These are phyloP conservation scores for Phaffomyces thermotolerans DNA, from an alignment of 805 yeast genomes.

Conservation along the genomic window DNA sequence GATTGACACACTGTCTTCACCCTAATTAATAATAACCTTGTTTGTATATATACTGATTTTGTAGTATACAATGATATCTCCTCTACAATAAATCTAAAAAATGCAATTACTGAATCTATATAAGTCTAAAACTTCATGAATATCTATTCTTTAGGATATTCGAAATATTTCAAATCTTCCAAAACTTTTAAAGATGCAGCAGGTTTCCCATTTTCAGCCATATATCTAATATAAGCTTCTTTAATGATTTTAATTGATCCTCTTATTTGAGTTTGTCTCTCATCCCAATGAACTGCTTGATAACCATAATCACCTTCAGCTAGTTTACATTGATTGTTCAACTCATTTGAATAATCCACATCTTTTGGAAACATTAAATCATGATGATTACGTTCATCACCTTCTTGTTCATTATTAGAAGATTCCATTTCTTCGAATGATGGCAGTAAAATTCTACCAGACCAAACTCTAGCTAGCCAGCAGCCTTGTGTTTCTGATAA, in stretches of 20 bases:
- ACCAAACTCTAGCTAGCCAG: slow-evolving; percentile 54
- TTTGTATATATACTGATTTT: too few relatives aligned
- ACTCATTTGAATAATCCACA: slow-evolving; percentile 46
- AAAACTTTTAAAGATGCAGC: slow-evolving; percentile 35
- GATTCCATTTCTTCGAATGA: slow-evolving; percentile 36
- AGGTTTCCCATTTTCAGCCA: slow-evolving; percentile 28
- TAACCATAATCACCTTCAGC: slow-evolving; percentile 38
- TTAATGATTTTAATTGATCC: slow-evolving; percentile 37
- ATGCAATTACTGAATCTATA: neutral
- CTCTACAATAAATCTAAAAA: too few relatives aligned
- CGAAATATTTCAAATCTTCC: slow-evolving; percentile 30
- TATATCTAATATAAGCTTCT: slow-evolving; percentile 36
- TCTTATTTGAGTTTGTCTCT: slow-evolving; percentile 36
- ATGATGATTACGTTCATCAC: slow-evolving; percentile 44
- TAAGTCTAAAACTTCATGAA: too few relatives aligned
- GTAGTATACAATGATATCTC: too few relatives aligned
- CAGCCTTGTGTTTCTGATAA: slow-evolving; percentile 59
- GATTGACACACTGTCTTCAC: neutral
- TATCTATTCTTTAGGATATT: slow-evolving; percentile 19
- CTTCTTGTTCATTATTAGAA: slow-evolving; percentile 38
- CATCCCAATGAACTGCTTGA: slow-evolving; percentile 47
- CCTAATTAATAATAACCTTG: too few relatives aligned
- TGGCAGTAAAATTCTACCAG: slow-evolving; percentile 49
- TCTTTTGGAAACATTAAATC: slow-evolving; percentile 50
- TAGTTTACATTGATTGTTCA: slow-evolving; percentile 30